phyloP scores from a whole-genome alignment of 768 basidiomycete species.

The Boletus barrowsii region DNA sequence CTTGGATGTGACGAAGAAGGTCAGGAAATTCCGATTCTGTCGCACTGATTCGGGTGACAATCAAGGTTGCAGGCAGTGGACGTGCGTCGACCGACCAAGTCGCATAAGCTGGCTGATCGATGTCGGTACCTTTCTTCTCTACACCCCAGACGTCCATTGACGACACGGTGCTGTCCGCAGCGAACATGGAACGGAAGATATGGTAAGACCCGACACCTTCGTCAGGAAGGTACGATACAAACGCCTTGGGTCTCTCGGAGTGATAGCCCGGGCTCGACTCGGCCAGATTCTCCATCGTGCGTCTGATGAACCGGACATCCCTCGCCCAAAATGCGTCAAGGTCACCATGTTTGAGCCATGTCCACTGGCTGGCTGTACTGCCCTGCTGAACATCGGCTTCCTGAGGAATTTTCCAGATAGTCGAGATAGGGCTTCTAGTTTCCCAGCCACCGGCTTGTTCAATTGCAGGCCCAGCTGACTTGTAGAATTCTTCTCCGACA shows the following conservation, averaged over 20 bases:
- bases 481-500: conserved; percentile 47
- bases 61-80: conserved; percentile 33
- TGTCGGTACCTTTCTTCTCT: conserved; percentile 5
- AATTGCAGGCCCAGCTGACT: conserved; percentile 35
- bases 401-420: conserved; percentile 37
- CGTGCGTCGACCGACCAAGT: conserved; percentile 44
- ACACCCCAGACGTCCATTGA: conserved; percentile 22
- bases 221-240: conserved; percentile 42
- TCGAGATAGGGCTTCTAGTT: conserved; percentile 34
- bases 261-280: conserved; percentile 6
- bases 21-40: conserved; percentile 29
- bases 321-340: conserved; percentile 37
- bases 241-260: conserved; percentile 12
- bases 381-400: background rate
- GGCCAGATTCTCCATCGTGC: conserved; percentile 23
- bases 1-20: conserved; percentile 35
- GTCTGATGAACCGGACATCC: conserved; percentile 39
- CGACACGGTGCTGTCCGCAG: conserved; percentile 6
- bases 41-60: conserved; percentile 43
- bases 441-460: conserved; percentile 43
- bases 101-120: conserved; percentile 29
- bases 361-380: conserved; percentile 6
- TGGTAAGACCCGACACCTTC: conserved; percentile 49
- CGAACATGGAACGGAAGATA: conserved; percentile 32
- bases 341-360: conserved; percentile 36